Base-by-base conservation (phyloP, 2,329 filamentous ascomycete genomes). In the Fusarium proliferatum region DNA sequence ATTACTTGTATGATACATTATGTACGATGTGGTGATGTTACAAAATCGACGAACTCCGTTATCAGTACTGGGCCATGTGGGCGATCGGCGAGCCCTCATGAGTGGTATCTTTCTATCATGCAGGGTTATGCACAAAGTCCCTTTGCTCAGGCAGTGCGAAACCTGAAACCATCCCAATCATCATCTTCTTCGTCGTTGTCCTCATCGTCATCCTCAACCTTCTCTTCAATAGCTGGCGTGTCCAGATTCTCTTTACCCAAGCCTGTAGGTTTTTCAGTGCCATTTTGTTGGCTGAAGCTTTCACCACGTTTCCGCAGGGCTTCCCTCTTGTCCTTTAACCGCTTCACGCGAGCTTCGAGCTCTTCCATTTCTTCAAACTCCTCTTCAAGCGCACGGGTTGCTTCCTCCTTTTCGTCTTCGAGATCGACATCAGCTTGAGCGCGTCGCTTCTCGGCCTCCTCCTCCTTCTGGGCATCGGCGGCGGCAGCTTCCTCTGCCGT, bases 321-420 rank as follows among this genome's bases (percentile, higher is more conserved):
- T 78, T 95, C 93, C 52, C 93, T 86, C 80, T 90, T 90, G 78
- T 93, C 90, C 79, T 93, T 92, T 61, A 96, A 81, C 69, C 86
- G 87, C 67, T 87, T 86, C 17, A 96, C 92, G 11, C 93, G 88
- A 58, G 89, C 89, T 80, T 96, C 94, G 51, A 96, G 86, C 78
- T 91, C 89, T 79, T 93, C 91, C 93, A 96, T 96, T 79, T 95
- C 91, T 65, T 94, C 93, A 74, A 96, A 93, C 80, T 96, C 94
- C 45, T 91, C 89, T 81, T 94, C 92, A 64, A 95, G 82, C 36
- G 92, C 90, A 28, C 92, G 87, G 46, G 88, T 89, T 3, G 94
- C 93, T 76, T 96, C 94, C 79, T 96, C 94, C 63, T 89, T 89
- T 79, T 95, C 93, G 43, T 91, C 92, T 64, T 88, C 88, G 3